Conservation (phyloP, 1,284 basidiomycete species). For the Cystobasidiaceae sp. region DNA sequence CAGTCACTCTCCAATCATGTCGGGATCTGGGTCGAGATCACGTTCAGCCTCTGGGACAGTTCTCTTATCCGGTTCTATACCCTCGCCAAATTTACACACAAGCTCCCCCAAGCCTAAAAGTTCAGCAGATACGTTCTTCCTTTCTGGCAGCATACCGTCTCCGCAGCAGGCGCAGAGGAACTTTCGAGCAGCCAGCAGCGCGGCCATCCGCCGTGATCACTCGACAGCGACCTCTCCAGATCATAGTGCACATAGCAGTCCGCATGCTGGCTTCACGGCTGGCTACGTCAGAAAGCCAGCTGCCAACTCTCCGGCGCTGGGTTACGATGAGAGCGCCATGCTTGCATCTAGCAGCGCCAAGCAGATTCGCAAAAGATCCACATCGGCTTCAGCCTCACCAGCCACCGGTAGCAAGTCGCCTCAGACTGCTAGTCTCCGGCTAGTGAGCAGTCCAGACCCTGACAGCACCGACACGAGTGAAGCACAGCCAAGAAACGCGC, state of each 20-base stretch:
- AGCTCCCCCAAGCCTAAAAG: not conserved
- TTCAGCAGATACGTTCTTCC: slow-evolving; percentile 1
- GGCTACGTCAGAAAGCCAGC: not conserved
- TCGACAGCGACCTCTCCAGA: not conserved
- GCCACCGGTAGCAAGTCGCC: too few relatives aligned
- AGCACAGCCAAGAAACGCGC: too few relatives aligned
- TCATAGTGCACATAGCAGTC: not conserved
- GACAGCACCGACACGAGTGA: too few relatives aligned
- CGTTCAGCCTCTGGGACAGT: not conserved
- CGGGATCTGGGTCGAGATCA: not conserved
- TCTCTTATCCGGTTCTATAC: slow-evolving; percentile 12
- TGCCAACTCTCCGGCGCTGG: too few relatives aligned
- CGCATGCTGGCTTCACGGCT: not conserved
- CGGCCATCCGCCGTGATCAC: not conserved
- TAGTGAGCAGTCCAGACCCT: too few relatives aligned
- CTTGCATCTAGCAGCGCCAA: slow-evolving; percentile 2
- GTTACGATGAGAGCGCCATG: too few relatives aligned
- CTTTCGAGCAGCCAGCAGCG: not conserved
- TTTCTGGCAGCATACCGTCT: slow-evolving; percentile 27
- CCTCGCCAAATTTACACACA: not conserved
- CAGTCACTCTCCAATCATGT: too few relatives aligned
- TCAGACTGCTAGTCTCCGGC: too few relatives aligned
- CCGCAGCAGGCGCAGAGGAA: slow-evolving; percentile 5
- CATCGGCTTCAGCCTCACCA: not conserved
- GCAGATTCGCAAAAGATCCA: slow-evolving; percentile 6